Evolutionary conservation across 1,139 yeast genomes (phyloP), one percentile per base, ranked within the genome.

Genomic region (Debaryomycetaceae sp.): DNA sequence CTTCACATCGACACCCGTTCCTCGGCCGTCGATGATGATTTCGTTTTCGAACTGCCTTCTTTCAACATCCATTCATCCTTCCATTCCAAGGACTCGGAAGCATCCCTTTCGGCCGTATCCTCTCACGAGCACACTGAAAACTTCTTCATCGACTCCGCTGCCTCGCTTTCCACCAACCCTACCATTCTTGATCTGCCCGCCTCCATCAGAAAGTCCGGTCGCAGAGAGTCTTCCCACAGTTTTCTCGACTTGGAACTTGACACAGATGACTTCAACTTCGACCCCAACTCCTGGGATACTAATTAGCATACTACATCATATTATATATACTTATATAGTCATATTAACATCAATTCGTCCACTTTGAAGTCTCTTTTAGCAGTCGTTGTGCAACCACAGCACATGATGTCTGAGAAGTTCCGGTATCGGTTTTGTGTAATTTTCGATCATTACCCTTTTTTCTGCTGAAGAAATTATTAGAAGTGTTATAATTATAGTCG

Each of bases 121-220:
- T 47, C 51, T 5, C 55, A 55, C 4, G 48, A 46, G 15, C 37
- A 48, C 7, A 38, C 42, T 15, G 35, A 41, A 13, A 49, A 42
- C 30, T 30, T 48, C 19, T 52, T 56, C 42, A 55, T 49, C 37
- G 55, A 52, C 29, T 56, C 61, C 3, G 38, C 51, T 47, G 61
- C 53, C 19, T 50, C 59, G 1, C 38, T 57, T 15, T 54, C 59
- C 5, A 56, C 61, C 6, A 42, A 40, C 24, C 53, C 50, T 7
- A 51, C 56, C 29, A 38, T 43, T 6, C 31, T 42, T 6, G 47
- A 42, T n/a, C 15, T 39, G 6, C 38, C 45, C 8, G 28, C 38
- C 11, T 17, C 38, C 30, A 13, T 19, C 22, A 35, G 26, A 22
- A 22, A 22, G 26, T 8, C 26, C 11, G 4, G 26, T 11, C 26